Percentiles rank a stretch among this genome's conserved stretches.
These are phyloP conservation scores for Apiospora phragmitis DNA, from an alignment of 2,329 filamentous ascomycete species.

Conservation along the genomic window DNA sequence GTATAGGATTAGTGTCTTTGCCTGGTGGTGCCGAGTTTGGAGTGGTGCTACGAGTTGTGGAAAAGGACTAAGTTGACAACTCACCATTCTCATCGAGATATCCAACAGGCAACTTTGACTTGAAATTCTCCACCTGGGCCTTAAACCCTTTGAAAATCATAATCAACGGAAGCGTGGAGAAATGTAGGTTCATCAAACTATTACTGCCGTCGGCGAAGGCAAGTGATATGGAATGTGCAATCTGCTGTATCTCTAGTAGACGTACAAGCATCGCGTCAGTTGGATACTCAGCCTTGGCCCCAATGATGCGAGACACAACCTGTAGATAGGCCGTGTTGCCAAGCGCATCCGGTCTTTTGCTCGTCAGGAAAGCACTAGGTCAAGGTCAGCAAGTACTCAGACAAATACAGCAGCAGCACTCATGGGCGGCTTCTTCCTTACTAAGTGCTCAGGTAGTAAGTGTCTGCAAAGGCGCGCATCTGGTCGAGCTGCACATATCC, in stretches of 20 bases:
- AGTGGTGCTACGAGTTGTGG: no score
- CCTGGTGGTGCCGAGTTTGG: fast-evolving
- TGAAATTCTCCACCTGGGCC: constrained; percentile 43
- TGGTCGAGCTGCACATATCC: constrained; percentile 37
- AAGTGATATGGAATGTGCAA: constrained; percentile 47
- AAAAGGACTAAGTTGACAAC: constrained; percentile 9
- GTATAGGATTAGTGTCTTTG: not conserved
- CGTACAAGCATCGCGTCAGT: constrained; percentile 46
- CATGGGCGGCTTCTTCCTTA: constrained; percentile 28
- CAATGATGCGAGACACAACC: constrained; percentile 43
- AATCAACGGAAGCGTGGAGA: constrained; percentile 34
- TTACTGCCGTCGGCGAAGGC: constrained; percentile 34
- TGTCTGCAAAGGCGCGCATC: constrained; percentile 49
- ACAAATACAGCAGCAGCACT: not conserved
- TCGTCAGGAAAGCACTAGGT: constrained; percentile 31
- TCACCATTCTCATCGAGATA: constrained; percentile 36
- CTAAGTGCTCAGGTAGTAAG: constrained; percentile 52
- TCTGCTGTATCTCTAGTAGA: constrained; percentile 48
- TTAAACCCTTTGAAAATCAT: constrained; percentile 45
- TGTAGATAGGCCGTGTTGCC: constrained; percentile 48
- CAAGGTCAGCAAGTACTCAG: not conserved
- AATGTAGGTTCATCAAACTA: constrained; percentile 32
- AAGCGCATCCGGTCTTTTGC: constrained; percentile 47
- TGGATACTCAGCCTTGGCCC: constrained; percentile 41
- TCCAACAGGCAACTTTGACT: constrained; percentile 33